phyloP scores from a whole-genome alignment of 768 basidiomycete species.

The Phylloporus sp. region DNA sequence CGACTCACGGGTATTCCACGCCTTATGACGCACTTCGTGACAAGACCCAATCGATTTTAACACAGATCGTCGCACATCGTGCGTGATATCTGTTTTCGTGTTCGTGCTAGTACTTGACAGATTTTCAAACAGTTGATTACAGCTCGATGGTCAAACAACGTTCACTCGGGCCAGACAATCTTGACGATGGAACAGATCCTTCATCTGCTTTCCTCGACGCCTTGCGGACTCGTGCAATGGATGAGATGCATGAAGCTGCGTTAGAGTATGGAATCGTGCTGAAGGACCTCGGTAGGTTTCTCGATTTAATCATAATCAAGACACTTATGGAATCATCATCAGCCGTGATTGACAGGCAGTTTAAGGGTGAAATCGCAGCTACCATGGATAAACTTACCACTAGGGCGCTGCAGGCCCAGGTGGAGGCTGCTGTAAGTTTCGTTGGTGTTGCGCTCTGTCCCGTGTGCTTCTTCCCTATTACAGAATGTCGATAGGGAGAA shows the following conservation, averaged over 20 bases:
- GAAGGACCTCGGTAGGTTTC: conserved; percentile 63
- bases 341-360: conserved; percentile 85
- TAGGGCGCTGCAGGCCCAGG: conserved; percentile 79
- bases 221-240: conserved; percentile 77
- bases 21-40: conserved; percentile 75
- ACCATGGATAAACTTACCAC: conserved; percentile 86
- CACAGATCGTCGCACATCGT: conserved; percentile 80
- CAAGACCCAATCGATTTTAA: conserved; percentile 83
- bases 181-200: conserved; percentile 64
- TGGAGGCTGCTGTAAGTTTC: conserved; percentile 68
- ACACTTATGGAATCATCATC: conserved; percentile 8
- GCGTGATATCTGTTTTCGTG: conserved; percentile 26
- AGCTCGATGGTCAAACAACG: conserved; percentile 73
- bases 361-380: conserved; percentile 82
- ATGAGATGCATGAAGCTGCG: conserved; percentile 77
- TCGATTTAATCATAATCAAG: background rate
- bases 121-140: conserved; percentile 40
- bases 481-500: conserved; percentile 85
- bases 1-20: conserved; percentile 79
- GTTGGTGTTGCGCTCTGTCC: background rate
- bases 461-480: background rate
- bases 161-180: conserved; percentile 67
- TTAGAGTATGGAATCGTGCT: conserved; percentile 79
- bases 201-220: conserved; percentile 81
- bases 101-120: background rate